Evolutionary conservation across 345 rosid species (phyloP).

Genomic region (Melaleuca alternifolia): DNA sequence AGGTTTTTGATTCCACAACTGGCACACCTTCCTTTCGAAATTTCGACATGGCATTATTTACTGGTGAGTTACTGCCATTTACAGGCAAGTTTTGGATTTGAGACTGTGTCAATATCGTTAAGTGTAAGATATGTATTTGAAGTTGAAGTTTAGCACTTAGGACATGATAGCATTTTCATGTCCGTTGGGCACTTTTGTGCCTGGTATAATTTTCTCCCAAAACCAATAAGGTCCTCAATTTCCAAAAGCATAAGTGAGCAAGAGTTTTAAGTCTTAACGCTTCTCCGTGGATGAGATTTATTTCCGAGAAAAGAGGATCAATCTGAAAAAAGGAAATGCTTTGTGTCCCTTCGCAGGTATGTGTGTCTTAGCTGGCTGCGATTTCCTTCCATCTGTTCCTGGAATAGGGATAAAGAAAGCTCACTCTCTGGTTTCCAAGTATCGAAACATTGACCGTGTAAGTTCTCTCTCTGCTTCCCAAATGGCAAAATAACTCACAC

Average conservation of each 20-base stretch:
- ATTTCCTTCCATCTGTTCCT: slow-evolving; percentile 85
- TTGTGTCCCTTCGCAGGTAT: slow-evolving; percentile 38
- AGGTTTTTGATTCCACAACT: slow-evolving; percentile 40
- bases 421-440: slow-evolving; percentile 57
- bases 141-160: not conserved
- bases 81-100: not conserved
- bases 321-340: not conserved
- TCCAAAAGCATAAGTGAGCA: not conserved
- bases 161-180: not conserved
- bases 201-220: not conserved
- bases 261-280: not conserved
- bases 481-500: not conserved
- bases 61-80: slow-evolving; percentile 28
- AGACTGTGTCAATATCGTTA: not conserved
- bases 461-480: slow-evolving; percentile 12
- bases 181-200: not conserved
- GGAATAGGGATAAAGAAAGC: slow-evolving; percentile 83
- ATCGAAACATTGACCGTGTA: slow-evolving; percentile 68
- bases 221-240: not conserved
- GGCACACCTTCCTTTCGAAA: slow-evolving; percentile 50
- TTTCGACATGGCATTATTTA: slow-evolving; percentile 51
- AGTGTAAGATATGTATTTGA: not conserved
- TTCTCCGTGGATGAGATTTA: not conserved
- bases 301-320: not conserved
- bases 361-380: slow-evolving; percentile 94